These are phyloP conservation scores for Acanthochlamys bracteata DNA, from an alignment of 106 monocot species.

Conservation along the genomic window DNA sequence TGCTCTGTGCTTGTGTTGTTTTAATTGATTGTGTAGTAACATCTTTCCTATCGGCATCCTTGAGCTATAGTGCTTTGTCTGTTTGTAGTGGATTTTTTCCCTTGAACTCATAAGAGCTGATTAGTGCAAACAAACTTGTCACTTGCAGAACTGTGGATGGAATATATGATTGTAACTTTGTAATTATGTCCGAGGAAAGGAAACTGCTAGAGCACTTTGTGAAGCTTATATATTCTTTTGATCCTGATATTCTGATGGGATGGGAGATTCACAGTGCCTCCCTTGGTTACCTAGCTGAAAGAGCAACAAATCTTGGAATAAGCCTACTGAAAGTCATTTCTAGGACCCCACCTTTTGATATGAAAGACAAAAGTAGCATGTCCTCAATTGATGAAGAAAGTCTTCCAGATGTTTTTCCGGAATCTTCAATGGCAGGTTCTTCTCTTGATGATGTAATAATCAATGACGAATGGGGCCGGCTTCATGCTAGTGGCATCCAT, in stretches of 20 bases:
- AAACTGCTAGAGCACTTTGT: slow-evolving; percentile 47
- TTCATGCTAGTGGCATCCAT: slow-evolving; percentile 91
- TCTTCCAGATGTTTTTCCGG: slow-evolving; percentile 1
- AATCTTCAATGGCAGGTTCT: slow-evolving; percentile 22
- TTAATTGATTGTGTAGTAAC: too few species aligned
- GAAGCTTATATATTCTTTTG: slow-evolving; percentile 48
- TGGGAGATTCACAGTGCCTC: slow-evolving; percentile 88
- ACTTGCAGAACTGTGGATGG: slow-evolving; percentile 59
- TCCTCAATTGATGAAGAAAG: slow-evolving; percentile 17
- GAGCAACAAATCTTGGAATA: slow-evolving; percentile 65
- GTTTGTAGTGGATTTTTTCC: slow-evolving; percentile 46
- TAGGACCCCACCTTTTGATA: slow-evolving; percentile 37
- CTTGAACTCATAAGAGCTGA: not conserved
- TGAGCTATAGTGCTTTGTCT: too few species aligned
- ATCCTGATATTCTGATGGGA: slow-evolving; percentile 91
- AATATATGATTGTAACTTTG: slow-evolving; percentile 33
- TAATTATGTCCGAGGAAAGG: slow-evolving; percentile 48
- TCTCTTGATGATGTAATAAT: slow-evolving; percentile 30
- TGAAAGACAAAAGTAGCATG: slow-evolving; percentile 16
- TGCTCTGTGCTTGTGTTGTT: too few species aligned
- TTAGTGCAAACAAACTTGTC: not conserved
- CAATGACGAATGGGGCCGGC: slow-evolving; percentile 76
- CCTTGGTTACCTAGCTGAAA: slow-evolving; percentile 86
- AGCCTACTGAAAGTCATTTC: slow-evolving; percentile 66
- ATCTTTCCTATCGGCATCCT: too few species aligned